phyloP scores from a whole-genome alignment of 139 green algal genomes.

The Tetradesmus obliquus region DNA sequence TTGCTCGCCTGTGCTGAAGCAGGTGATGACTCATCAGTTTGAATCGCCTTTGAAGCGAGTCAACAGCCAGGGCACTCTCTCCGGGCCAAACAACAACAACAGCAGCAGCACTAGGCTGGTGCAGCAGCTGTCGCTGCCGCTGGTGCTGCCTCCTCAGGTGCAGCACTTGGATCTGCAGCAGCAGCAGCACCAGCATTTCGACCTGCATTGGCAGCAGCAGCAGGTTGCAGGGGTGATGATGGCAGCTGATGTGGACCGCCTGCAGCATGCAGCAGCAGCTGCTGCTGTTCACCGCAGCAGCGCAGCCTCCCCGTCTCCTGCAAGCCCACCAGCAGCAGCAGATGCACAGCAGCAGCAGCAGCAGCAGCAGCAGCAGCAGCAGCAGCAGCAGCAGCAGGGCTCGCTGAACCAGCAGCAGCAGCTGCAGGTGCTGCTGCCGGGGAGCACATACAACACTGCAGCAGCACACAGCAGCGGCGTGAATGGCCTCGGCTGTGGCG shows the following conservation, averaged over 20 bases:
- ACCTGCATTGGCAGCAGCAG: slow-evolving; percentile 2
- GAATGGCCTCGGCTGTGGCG: neutral
- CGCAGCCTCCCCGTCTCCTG: neutral
- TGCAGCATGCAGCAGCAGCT: slow-evolving; percentile 23
- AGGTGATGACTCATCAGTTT: slow-evolving; percentile 13
- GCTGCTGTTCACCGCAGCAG: neutral
- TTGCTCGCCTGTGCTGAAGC: slow-evolving; percentile 8
- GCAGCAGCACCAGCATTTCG: neutral
- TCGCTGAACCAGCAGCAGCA: neutral
- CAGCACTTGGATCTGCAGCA: neutral
- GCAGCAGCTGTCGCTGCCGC: neutral
- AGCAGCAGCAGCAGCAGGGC: neutral
- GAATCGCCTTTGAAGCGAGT: slow-evolving; percentile 46
- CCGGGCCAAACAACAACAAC: neutral
- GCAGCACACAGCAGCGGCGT: neutral
- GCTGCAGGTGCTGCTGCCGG: neutral
- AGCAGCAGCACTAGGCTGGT: slow-evolving; percentile 10
- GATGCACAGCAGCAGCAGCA: neutral
- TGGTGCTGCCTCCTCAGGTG: neutral
- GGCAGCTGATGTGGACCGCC: neutral
- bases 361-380: slow-evolving; percentile 12
- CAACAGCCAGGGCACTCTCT: slow-evolving; percentile 29
- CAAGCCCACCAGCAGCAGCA: slow-evolving; percentile 20
- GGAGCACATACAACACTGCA: neutral
- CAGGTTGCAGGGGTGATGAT: slow-evolving; percentile 5